Conservation (phyloP, 2,329 filamentous ascomycete species). For the Fusarium haematococcum region DNA sequence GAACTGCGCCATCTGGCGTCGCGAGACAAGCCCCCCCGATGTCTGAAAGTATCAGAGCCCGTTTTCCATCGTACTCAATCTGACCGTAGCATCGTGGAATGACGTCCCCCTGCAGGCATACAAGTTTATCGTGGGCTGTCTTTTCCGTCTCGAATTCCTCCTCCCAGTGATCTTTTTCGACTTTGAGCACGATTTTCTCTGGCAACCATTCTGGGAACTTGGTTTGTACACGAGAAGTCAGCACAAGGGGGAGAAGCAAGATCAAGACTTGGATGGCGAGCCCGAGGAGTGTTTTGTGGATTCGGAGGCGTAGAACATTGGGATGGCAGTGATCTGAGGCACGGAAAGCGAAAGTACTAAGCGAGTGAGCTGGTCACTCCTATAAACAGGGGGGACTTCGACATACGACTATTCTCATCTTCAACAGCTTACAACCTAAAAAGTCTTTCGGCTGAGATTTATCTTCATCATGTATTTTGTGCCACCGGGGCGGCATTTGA, state of each 20-base stretch:
- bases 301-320: neutral
- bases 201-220: conserved; percentile 32
- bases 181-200: conserved; percentile 36
- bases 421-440: neutral
- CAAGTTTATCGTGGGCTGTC: conserved; percentile 32
- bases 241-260: neutral
- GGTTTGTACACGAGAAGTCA: no score
- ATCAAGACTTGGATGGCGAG: neutral
- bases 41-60: conserved; percentile 42
- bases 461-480: no score
- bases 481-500: no score
- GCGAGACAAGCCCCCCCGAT: conserved; percentile 36
- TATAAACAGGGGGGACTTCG: neutral
- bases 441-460: no score
- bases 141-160: conserved; percentile 42
- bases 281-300: neutral
- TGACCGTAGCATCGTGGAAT: conserved; percentile 40
- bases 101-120: conserved; percentile 36
- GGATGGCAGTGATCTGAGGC: neutral
- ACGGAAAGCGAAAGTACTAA: neutral
- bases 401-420: neutral
- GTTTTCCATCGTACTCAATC: conserved; percentile 28
- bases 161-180: conserved; percentile 41
- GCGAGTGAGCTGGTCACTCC: neutral
- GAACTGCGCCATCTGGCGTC: conserved; percentile 34